Base-by-base conservation (phyloP, 169 alveolate species). In the Besnoitia besnoiti region DNA sequence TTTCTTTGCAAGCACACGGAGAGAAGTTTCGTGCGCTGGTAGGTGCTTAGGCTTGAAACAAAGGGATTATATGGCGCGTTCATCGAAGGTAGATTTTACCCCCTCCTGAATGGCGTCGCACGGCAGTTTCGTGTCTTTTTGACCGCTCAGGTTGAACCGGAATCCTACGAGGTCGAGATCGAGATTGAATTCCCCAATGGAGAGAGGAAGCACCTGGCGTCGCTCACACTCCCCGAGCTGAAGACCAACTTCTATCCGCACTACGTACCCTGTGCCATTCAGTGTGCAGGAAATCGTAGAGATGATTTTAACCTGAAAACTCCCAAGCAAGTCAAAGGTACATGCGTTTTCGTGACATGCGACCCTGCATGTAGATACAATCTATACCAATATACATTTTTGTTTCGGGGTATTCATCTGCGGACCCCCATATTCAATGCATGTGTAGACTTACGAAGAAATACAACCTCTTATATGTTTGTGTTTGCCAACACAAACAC, bases 211-310 rank as follows among this genome's bases (percentile, higher is more conserved):
- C 77, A 33, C 19, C 12, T 85, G 35, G 76, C 35, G 8, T 21
- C 49, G 33, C 21, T 59, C 80, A 4, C 91, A 14, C 76, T 85
- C 16, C 7, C n/a, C 2, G 80, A 85, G 7, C 77, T 85, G 33
- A 76, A 55, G 42, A 59, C 33, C 16, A 35, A 89, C 47, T 96
- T 94, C 50, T 47, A 80, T n/a, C 85, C 84, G 14, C 87, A 79
- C 16, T 46, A 61, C 59, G 93, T 96, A 16, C 59, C 76, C 77
- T 33, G 94, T 7, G 73, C 94, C 39, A 59, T 96, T 37, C 94
- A 95, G 87, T 96, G 97, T 67, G 96, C 97, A 1, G 97, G 97
- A n/a, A 96, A 96, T 55, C 67, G 97, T 39, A 62, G 97, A 37
- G 61, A 67, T 8, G 95, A 87, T 19, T 76, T 93, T 55, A 82